Evolutionary conservation across 208 protist species (phyloP).

Genomic region (Leishmania lainsoni): DNA sequence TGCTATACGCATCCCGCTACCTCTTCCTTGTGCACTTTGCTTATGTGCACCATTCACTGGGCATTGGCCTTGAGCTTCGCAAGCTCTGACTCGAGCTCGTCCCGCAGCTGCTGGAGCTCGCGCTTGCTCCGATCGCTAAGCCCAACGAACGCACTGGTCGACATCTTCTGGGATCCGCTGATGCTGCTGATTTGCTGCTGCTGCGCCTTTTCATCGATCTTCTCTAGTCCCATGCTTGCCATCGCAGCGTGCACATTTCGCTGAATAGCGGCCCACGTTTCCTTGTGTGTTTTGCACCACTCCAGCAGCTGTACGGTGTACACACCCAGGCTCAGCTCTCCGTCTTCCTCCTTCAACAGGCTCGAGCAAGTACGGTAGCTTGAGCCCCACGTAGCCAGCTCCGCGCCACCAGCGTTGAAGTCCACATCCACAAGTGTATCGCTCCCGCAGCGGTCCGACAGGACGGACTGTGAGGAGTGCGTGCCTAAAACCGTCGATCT

Average conservation of each 20-base stretch:
- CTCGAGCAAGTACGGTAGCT: conserved; percentile 7
- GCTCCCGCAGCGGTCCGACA: conserved; percentile 19
- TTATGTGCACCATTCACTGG: not conserved
- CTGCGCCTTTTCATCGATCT: conserved; percentile 23
- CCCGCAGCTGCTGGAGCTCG: conserved; percentile 32
- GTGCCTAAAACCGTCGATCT: conserved; percentile 2
- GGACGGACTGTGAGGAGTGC: conserved; percentile 9
- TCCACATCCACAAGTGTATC: conserved; percentile 24
- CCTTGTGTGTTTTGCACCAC: conserved; percentile 38
- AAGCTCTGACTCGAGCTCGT: conserved; percentile 30
- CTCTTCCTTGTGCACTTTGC: not conserved
- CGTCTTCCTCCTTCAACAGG: conserved; percentile 10
- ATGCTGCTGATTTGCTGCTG: conserved; percentile 26
- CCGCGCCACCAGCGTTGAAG: conserved; percentile 11
- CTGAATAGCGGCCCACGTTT: conserved; percentile 12
- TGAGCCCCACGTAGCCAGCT: not conserved
- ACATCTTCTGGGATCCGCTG: conserved; percentile 2
- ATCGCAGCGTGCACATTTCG: conserved; percentile 14
- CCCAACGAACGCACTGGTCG: conserved; percentile 11
- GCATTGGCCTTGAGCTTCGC: not conserved
- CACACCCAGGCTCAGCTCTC: conserved; percentile 20
- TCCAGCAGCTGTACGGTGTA: conserved; percentile 55
- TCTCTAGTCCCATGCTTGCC: conserved; percentile 21
- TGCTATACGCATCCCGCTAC: not conserved
- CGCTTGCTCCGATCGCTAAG: conserved; percentile 29